Conservation (phyloP, 2,329 filamentous ascomycete species). For the Nemania sp. region DNA sequence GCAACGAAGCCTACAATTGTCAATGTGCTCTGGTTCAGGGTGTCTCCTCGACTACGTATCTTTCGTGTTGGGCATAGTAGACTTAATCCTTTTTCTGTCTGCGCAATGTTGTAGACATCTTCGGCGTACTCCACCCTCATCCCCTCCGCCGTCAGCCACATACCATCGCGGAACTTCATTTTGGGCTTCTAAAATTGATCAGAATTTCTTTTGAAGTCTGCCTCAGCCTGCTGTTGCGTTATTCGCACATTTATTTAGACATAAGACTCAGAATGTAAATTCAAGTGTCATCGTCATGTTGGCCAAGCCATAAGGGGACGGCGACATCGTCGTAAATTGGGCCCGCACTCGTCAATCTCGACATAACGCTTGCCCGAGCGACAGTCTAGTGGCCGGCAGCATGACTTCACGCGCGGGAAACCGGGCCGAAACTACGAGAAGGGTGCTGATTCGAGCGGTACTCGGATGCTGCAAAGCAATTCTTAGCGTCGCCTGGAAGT, state of each 20-base stretch:
- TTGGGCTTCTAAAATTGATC: constrained; percentile 12
- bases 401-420: constrained; percentile 24
- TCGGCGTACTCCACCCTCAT: constrained; percentile 67
- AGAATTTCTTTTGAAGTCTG: neutral
- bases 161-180: constrained; percentile 67
- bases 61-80: constrained; percentile 62
- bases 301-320: constrained; percentile 17
- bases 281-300: neutral
- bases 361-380: constrained; percentile 24
- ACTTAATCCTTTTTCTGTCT: constrained; percentile 52
- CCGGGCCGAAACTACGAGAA: constrained; percentile 32
- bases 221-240: neutral
- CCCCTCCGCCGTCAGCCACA: constrained; percentile 67
- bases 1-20: constrained; percentile 48
- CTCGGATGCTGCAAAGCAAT: constrained; percentile 4
- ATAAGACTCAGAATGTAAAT: constrained; percentile 4
- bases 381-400: neutral
- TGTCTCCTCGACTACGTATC: constrained; percentile 57
- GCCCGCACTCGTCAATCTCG: constrained; percentile 21
- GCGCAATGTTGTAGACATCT: constrained; percentile 59
- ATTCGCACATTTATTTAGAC: constrained; percentile 1
- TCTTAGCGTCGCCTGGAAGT: constrained; percentile 9
- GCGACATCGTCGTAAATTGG: neutral
- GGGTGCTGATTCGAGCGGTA: constrained; percentile 8
- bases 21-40: constrained; percentile 58